Evolutionary conservation across 345 rosid species (phyloP), one percentile per base, ranked within the genome.

Genomic region (Pugionium cornutum): DNA sequence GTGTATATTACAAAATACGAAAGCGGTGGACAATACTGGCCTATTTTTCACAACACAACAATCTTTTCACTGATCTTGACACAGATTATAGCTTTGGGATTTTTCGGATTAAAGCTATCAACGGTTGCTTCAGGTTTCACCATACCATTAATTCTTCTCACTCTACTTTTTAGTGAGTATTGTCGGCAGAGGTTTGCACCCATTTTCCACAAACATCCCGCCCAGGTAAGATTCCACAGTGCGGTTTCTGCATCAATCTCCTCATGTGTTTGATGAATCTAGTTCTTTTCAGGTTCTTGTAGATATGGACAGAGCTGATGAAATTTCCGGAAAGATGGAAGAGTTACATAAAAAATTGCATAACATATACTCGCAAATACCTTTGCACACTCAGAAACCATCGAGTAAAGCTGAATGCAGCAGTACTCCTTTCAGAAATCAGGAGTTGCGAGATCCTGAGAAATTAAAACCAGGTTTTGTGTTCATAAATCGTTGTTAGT

Each of bases 21-120:
- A 78, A 83, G 86, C 26, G 87, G 95, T 53, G 99, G 99, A 62
- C 86, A 59, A 34, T 86, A 80, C 58, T 90, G 99, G 99, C 97
- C 97, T 39, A 51, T 91, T 29, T 83, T 78, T 43, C 96, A 94
- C 77, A 94, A 82, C 76, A 80, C 96, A 9, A 84, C 86, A 45
- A 82, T 94, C 79, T 87, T 89, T 78, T 86, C 97, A 7, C 73
- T 90, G 74, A 85, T 90, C 66, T 78, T 94, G 80, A 81, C 85
- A 0, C 99, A 94, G 76, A 55, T 86, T 33, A 94, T 85, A 62
- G 96, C 96, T 32, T 76, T 94, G 43, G 96, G 92, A 25, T 86
- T 94, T 62, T 94, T 94, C 58, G 92, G 96, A 45, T 55, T 87
- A 44, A 94, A 90, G 70, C 51, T 44, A 32, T 86, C 92, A 49